Evolutionary conservation across 805 yeast species (phyloP).

Genomic region (Myxozyma neotropica): DNA sequence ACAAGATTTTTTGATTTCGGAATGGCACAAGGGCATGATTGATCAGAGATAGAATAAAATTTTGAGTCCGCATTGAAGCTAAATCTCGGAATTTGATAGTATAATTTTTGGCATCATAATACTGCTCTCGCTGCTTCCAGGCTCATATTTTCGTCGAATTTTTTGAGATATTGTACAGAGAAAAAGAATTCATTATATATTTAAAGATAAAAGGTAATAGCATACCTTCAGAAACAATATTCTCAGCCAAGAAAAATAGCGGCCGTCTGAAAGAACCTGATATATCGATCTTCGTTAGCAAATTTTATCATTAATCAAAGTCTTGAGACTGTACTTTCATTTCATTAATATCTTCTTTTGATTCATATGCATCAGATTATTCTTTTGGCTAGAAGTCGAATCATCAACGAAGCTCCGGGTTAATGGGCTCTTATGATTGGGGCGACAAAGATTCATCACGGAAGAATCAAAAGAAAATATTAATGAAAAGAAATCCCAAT

Average conservation of each 20-base stretch:
- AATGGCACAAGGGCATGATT: neutral
- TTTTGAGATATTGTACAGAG: no score
- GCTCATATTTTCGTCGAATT: no score
- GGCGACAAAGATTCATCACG: constrained; percentile 36
- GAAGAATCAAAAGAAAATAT: neutral
- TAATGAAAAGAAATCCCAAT: neutral
- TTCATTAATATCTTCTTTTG: no score
- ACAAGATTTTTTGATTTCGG: no score
- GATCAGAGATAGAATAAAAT: neutral
- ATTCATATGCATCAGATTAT: constrained; percentile 31
- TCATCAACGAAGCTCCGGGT: constrained; percentile 31
- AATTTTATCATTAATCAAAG: no score
- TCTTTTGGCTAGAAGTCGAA: constrained; percentile 36
- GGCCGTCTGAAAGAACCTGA: no score
- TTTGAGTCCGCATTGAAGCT: constrained; percentile 6
- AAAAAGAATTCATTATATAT: no score
- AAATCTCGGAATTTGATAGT: constrained; percentile 29
- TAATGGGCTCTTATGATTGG: constrained; percentile 34
- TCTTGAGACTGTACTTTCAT: no score
- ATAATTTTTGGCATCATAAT: constrained; percentile 14
- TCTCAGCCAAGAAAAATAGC: no score
- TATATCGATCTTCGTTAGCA: no score
- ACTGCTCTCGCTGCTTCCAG: neutral
- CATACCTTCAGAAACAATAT: neutral
- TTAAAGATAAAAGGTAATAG: neutral